Base-by-base conservation (phyloP, 371 early-diverging fungal species). In the Syncephalastrum racemosum region DNA sequence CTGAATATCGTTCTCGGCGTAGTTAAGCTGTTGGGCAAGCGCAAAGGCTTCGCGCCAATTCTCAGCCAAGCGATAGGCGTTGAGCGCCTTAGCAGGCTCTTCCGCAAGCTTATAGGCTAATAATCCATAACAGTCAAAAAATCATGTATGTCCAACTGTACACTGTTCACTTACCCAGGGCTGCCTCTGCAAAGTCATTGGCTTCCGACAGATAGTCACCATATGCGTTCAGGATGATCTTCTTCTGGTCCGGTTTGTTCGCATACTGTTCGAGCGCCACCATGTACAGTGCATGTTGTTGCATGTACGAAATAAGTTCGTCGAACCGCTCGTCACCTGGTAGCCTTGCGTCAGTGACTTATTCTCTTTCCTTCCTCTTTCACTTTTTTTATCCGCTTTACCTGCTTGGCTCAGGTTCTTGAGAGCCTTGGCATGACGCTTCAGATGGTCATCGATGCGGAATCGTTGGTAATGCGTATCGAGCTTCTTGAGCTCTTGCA, bases 391-490 rank as follows among this genome's bases (percentile, higher is more conserved):
- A 31, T 31, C 12, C 3, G 16, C 42, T 18, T 52, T 66, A 71
- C 85, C 88, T 15, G 88, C 84, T 50, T 71, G 61, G 44, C 81
- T 78, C 52, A 97, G 62, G 63, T 95, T 84, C 16, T 58, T 59
- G 2, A 95, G 66, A 0, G 97, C 97, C 41, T 81, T 82, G 27
- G 69, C 81, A 54, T 79, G 63, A 44, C 90, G 82, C 19, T 82
- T 81, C 42, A 98, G 72, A 70, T 93, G 87, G 47, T 91, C 90
- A 56, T 98, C 95, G 51, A 98, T 97, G 60, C 77, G 70, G 82
- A 81, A 97, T 3, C 89, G 84, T 60, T 91, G 94, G 56, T 92
- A 90, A 45, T 87, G 80, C 46, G 73, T 76, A 40, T 84, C 80
- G 16, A 93, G 69, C 19, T 83, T 81, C 41, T 90, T 85, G 48